phyloP scores from a whole-genome alignment of 768 basidiomycete species.

The Pulveroboletus sp. region DNA sequence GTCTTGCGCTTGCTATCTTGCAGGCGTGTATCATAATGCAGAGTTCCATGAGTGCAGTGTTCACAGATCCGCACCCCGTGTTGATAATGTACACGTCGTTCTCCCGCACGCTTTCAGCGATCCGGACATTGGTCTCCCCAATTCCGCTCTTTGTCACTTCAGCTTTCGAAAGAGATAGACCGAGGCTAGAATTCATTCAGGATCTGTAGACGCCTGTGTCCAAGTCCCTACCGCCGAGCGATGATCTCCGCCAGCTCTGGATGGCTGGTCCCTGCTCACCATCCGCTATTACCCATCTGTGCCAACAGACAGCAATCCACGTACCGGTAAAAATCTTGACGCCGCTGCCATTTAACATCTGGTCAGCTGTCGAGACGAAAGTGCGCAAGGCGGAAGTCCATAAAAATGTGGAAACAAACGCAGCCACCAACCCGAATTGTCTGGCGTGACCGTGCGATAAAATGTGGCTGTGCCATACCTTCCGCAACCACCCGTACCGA shows the following conservation, averaged over 20 bases:
- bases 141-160: conserved; percentile 85
- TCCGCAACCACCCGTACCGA: not conserved
- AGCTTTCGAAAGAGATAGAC: conserved; percentile 81
- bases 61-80: conserved; percentile 81
- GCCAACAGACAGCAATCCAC: conserved; percentile 17
- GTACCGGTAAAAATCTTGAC: conserved; percentile 58
- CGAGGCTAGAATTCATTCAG: conserved; percentile 59
- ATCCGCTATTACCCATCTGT: conserved; percentile 1
- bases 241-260: conserved; percentile 93
- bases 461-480: conserved; percentile 14
- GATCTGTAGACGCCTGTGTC: conserved; percentile 14
- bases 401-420: conserved; percentile 16
- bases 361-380: conserved; percentile 16
- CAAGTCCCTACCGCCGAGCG: conserved; percentile 66
- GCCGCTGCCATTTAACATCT: conserved; percentile 53
- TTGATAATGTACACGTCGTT: conserved; percentile 99
- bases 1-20: conserved; percentile 97
- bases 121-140: conserved; percentile 88
- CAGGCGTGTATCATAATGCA: conserved; percentile 99
- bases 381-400: conserved; percentile 8
- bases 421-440: not conserved
- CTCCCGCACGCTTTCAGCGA: conserved; percentile 93
- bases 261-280: conserved; percentile 78
- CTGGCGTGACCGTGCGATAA: conserved; percentile 14
- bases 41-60: conserved; percentile 95